phyloP scores from a whole-genome alignment of 305 asterid genomes.

The Fraxinus sp. region DNA sequence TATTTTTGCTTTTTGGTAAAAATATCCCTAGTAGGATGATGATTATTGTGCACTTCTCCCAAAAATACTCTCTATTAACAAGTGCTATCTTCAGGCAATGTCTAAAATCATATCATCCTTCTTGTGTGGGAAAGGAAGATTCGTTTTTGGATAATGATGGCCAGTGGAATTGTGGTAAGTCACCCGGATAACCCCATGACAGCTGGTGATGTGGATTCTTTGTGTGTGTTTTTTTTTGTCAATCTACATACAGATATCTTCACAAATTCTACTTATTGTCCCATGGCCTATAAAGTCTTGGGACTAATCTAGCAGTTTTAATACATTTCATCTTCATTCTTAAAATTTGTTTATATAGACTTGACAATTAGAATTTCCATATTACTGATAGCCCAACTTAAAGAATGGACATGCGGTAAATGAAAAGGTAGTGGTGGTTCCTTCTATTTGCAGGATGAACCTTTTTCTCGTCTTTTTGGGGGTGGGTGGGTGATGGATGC shows the following conservation, averaged over 20 bases:
- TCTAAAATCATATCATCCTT: constrained; percentile 66
- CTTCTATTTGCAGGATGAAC: neutral
- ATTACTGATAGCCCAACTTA: neutral
- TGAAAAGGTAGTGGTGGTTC: neutral
- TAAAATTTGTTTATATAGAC: neutral
- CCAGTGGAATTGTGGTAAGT: constrained; percentile 71
- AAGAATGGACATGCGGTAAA: neutral
- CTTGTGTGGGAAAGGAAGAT: constrained; percentile 52
- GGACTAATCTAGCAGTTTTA: neutral
- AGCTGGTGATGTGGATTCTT: neutral
- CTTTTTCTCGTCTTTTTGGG: neutral
- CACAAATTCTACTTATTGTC: neutral
- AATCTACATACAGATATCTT: neutral
- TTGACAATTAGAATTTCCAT: neutral
- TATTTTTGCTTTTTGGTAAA: neutral
- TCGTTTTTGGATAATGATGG: constrained; percentile 40
- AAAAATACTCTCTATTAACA: neutral
- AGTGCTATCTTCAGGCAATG: constrained; percentile 59
- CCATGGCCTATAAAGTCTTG: neutral
- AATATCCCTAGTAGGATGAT: constrained; percentile 3
- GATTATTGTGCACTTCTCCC: neutral
- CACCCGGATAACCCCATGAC: neutral
- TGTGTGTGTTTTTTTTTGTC: neutral
- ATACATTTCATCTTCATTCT: neutral
- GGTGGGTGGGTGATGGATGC: neutral